Evolutionary conservation across 2,329 filamentous ascomycete species (phyloP), one percentile per base, ranked within the genome.

Genomic region (Rhinocladiella mackenziei): DNA sequence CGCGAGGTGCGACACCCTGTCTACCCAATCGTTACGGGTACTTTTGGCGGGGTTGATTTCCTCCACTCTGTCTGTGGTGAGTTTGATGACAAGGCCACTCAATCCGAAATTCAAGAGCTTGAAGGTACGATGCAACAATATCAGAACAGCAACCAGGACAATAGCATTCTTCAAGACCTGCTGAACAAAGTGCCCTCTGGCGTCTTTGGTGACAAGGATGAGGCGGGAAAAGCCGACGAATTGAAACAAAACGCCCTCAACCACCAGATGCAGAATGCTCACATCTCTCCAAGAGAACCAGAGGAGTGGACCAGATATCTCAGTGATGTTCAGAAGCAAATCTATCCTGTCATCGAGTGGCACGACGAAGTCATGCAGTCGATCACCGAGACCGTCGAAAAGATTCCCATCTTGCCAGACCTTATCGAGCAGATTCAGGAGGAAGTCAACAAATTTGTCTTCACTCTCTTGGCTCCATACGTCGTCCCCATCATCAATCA

Each of bases 41-140:
- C 89, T 5, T 96, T 96, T 65, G 89, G 89, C 50, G 89, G 89
- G 52, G 89, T 95, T 10, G 91, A 96, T 60, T 96, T 96, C 68
- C 71, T 95, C 49, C 88, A 94, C 69, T 92, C 86, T 5, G 89
- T 94, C 20, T 86, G 80, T 54, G 79, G 79, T 42, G 79, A 82
- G 56, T 80, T 95, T 39, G 85, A 84, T 28, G 89, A 96, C 66
- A 95, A 95, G 70, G 73, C 89, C 48, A 89, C 84, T 20, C 89
- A 96, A 63, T 92, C 86, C 50, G 91, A 97, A 62, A 81, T 97
- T 43, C 80, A 94, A 60, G 83, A 89, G 58, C 81, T 96, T 8
- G 86, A 96, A 65, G 84, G 83, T n/a, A 84, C 86, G 13, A 82
- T 96, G 35, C 65, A 83, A 23, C 65, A 77, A 18, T 75, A 76